These are phyloP conservation scores for Colletotrichum endophyticum DNA, from an alignment of 2,329 filamentous ascomycete genomes.

Conservation along the genomic window DNA sequence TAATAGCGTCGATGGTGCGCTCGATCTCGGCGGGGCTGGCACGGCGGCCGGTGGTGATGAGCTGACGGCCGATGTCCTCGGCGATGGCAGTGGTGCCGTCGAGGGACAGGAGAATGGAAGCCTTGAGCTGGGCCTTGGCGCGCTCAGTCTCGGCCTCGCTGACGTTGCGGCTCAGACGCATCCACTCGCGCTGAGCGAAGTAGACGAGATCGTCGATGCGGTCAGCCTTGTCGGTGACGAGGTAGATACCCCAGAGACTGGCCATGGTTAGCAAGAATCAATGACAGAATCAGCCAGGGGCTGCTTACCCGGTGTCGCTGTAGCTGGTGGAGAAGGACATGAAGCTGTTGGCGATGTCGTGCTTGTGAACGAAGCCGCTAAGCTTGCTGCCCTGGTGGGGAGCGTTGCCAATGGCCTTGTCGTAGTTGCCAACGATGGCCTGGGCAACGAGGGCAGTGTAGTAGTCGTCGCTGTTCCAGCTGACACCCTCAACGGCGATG, in stretches of 20 bases:
- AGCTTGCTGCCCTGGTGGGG: slow-evolving; percentile 98
- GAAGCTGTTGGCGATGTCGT: slow-evolving; percentile 98
- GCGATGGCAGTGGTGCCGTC: slow-evolving; percentile 97
- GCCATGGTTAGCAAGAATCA: slow-evolving; percentile 29
- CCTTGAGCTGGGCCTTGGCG: slow-evolving; percentile 99
- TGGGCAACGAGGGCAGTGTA: slow-evolving; percentile 97
- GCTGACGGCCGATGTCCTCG: slow-evolving; percentile 98
- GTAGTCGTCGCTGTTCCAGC: slow-evolving; percentile 99
- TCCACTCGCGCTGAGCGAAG: slow-evolving; percentile 98
- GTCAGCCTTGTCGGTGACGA: slow-evolving; percentile 88
- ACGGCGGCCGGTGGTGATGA: slow-evolving; percentile 94
- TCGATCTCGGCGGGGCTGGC: slow-evolving; percentile 94
- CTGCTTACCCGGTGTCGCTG: slow-evolving; percentile 92
- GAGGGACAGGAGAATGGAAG: slow-evolving; percentile 93
- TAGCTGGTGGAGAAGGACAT: slow-evolving; percentile 99
- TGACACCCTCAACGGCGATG: slow-evolving; percentile 98
- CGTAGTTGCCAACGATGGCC: slow-evolving; percentile 99
- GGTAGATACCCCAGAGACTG: slow-evolving; percentile 99
- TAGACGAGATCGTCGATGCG: slow-evolving; percentile 94
- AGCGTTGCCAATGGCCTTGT: slow-evolving; percentile 97
- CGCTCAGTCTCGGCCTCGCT: slow-evolving; percentile 92
- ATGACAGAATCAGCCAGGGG: slow-evolving; percentile 24
- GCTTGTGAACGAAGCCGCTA: slow-evolving; percentile 90
- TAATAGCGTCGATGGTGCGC: slow-evolving; percentile 85
- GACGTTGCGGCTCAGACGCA: slow-evolving; percentile 89